A percentile compares a stretch with the other conserved stretches of the same genome.
Conservation (phyloP, 768 basidiomycete genomes). For the Suillus hirtellus region DNA sequence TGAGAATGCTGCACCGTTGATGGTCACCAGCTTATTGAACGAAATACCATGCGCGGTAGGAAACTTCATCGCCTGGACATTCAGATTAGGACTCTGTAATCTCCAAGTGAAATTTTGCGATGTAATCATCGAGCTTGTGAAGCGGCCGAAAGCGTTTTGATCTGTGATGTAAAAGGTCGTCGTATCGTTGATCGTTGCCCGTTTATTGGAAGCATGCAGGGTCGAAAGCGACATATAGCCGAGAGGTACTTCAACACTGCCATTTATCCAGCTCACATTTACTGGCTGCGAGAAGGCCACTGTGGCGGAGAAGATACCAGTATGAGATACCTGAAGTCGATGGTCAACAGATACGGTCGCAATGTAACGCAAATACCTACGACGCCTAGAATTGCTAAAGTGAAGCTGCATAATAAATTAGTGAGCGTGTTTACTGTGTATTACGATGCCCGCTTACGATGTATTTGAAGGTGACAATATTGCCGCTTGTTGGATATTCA, state of each 20-base stretch:
- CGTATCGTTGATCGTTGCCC: conserved; percentile 62
- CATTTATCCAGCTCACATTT: conserved; percentile 58
- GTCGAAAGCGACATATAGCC: conserved; percentile 52
- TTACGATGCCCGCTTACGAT: conserved; percentile 40
- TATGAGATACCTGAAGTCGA: conserved; percentile 54
- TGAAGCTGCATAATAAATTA: conserved; percentile 43
- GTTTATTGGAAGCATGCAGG: conserved; percentile 52
- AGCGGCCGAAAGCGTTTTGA: conserved; percentile 57
- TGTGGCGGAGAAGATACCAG: conserved; percentile 62
- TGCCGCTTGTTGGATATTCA: conserved; percentile 52
- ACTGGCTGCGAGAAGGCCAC: conserved; percentile 62
- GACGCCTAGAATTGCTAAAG: conserved; percentile 50
- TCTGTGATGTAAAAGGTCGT: conserved; percentile 58
- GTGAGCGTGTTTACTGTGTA: conserved; percentile 8
- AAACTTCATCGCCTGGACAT: conserved; percentile 66
- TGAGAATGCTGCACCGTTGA: conserved; percentile 46
- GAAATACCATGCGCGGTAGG: conserved; percentile 64
- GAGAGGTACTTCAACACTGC: conserved; percentile 47
- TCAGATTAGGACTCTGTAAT: conserved; percentile 53
- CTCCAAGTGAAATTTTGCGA: conserved; percentile 69
- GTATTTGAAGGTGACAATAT: conserved; percentile 57
- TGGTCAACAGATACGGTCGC: conserved; percentile 1
- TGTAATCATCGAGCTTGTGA: conserved; percentile 65
- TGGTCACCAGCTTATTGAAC: conserved; percentile 59
- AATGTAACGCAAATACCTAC: conserved; percentile 34